Percentiles rank a stretch among this genome's conserved stretches.
Conservation (phyloP, 768 basidiomycete species). For the Tulasnella calospora region DNA sequence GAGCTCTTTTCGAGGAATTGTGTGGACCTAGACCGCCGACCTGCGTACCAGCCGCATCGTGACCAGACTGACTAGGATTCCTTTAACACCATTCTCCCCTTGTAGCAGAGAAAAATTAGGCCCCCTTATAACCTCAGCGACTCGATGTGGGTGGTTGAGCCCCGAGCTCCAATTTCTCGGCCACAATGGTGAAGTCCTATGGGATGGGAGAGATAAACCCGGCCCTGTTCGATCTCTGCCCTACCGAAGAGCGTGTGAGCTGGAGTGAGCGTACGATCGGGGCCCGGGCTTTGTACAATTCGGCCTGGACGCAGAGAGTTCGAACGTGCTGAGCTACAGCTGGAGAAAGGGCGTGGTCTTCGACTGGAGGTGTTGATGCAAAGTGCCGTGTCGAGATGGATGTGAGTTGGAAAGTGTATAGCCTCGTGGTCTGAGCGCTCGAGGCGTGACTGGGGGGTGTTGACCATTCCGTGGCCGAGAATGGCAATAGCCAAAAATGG, state of each 20-base stretch:
- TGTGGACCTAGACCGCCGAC: too few species aligned
- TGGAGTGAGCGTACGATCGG: neutral
- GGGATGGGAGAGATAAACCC: neutral
- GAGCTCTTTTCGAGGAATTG: too few species aligned
- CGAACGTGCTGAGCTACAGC: too few species aligned
- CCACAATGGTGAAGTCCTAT: neutral
- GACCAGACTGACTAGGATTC: too few species aligned
- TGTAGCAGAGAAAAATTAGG: too few species aligned
- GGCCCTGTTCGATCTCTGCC: neutral
- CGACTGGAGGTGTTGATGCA: neutral
- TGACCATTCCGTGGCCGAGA: too few species aligned
- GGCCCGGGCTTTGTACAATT: neutral
- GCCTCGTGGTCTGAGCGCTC: neutral
- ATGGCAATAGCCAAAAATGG: neutral
- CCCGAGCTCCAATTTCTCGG: neutral
- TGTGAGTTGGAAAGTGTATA: neutral
- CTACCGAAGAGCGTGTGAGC: neutral
- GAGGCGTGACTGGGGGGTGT: too few species aligned
- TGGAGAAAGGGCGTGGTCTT: too few species aligned
- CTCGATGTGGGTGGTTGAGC: neutral
- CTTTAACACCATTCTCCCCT: too few species aligned
- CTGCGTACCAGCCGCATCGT: too few species aligned
- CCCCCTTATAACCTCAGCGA: too few species aligned
- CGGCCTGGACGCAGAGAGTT: too few species aligned
- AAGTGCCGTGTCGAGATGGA: neutral